A percentile compares a stretch with the other conserved stretches of the same genome.
Conservation (phyloP, 768 basidiomycete species). For the Psilocybe subaeruginosa region DNA sequence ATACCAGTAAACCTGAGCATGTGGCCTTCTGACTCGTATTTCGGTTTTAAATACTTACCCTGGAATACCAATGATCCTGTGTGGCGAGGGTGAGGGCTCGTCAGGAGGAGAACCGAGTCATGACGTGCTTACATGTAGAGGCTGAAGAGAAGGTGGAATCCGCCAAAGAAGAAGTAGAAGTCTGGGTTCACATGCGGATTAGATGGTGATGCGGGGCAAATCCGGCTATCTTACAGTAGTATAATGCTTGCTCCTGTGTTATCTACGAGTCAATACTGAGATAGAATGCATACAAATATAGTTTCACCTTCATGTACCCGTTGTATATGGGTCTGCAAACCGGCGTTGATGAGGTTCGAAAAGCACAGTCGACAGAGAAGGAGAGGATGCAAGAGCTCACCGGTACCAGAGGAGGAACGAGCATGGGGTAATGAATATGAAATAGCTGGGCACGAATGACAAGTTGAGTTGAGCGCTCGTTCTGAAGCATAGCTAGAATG, state of each 20-base stretch:
- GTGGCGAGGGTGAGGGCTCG: constrained; percentile 33
- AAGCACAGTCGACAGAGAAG: constrained; percentile 11
- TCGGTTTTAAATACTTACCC: constrained; percentile 45
- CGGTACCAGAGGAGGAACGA: constrained; percentile 97
- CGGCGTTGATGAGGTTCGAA: constrained; percentile 16
- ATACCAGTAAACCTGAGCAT: constrained; percentile 20
- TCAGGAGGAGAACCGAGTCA: constrained; percentile 25
- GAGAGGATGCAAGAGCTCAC: constrained; percentile 42
- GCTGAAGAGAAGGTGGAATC: constrained; percentile 92
- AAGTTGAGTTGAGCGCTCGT: constrained; percentile 26
- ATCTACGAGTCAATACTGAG: constrained; percentile 24
- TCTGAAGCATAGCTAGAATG: constrained; percentile 14
- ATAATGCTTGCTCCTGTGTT: constrained; percentile 85
- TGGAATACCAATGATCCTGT: constrained; percentile 93
- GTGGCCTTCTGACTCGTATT: constrained; percentile 37
- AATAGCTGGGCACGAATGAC: constrained; percentile 53
- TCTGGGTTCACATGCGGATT: constrained; percentile 54
- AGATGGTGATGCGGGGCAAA: constrained; percentile 28
- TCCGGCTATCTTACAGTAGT: constrained; percentile 72
- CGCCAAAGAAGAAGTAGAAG: constrained; percentile 95
- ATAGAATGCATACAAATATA: constrained; percentile 16
- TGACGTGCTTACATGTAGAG: constrained; percentile 76
- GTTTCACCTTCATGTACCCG: constrained; percentile 90
- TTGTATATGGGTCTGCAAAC: constrained; percentile 87
- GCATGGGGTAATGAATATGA: constrained; percentile 73